Evolutionary conservation across 2,329 filamentous ascomycete genomes (phyloP).

Genomic region (Zymoseptoria pseudotritici): DNA sequence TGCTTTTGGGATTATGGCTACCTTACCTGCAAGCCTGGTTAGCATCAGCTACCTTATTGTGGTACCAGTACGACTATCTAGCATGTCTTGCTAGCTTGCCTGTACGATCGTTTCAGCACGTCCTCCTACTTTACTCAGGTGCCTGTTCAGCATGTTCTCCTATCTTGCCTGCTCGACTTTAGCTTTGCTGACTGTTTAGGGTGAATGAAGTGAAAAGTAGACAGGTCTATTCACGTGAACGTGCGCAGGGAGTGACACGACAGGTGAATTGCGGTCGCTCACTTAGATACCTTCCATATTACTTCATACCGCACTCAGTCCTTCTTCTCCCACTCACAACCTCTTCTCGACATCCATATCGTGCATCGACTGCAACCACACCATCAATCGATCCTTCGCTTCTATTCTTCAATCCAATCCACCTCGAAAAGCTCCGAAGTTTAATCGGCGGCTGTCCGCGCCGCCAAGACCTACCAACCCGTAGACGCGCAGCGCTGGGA

Average conservation of each 20-base stretch:
- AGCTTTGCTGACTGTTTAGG: background rate
- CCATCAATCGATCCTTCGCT: background rate
- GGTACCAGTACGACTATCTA: no score
- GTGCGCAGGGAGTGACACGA: background rate
- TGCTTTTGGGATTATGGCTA: no score
- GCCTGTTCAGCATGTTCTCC: no score
- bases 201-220: conserved; percentile 1
- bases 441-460: background rate
- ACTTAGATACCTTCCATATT: background rate
- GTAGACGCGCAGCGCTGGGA: background rate
- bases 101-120: no score
- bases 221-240: background rate
- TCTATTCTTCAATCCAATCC: background rate
- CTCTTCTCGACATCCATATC: background rate
- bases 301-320: background rate
- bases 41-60: no score
- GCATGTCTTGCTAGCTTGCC: no score
- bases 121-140: no score
- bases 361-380: background rate
- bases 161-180: no score
- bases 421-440: background rate
- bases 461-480: background rate
- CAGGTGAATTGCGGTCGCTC: background rate
- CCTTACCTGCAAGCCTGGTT: no score
- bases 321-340: background rate